A percentile compares a stretch with the other conserved stretches of the same genome.
Evolutionary conservation across 2,329 filamentous ascomycete species (phyloP).

Genomic region (Pleurostoma richardsiae): DNA sequence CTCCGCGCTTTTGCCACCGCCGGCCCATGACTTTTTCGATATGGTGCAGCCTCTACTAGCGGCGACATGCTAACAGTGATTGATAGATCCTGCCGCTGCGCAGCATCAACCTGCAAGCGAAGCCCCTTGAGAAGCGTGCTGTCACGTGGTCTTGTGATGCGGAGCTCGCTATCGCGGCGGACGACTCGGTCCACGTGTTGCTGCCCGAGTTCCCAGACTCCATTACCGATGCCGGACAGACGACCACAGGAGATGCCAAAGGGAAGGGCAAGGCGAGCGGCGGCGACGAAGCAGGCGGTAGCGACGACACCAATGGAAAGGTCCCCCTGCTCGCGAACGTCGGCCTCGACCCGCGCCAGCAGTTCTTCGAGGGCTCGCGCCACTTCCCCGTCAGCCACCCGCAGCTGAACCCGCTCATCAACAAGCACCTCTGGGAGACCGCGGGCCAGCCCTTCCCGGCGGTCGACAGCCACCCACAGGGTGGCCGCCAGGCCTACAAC

Average conservation of each 20-base stretch:
- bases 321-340: conserved; percentile 11
- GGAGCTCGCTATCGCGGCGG: conserved; percentile 51
- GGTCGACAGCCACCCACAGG: conserved; percentile 3
- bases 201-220: conserved; percentile 37
- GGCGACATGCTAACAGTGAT: neutral
- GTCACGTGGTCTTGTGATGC: conserved; percentile 52
- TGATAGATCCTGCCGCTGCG: conserved; percentile 41
- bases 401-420: conserved; percentile 33
- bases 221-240: neutral
- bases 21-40: too few relatives aligned
- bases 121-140: conserved; percentile 26
- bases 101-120: conserved; percentile 18
- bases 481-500: neutral
- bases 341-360: conserved; percentile 12
- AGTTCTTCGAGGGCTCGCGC: conserved; percentile 25
- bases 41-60: too few relatives aligned
- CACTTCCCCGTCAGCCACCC: conserved; percentile 30
- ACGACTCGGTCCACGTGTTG: conserved; percentile 48
- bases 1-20: too few relatives aligned
- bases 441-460: conserved; percentile 27
- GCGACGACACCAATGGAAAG: conserved; percentile 15
- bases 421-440: conserved; percentile 36
- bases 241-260: neutral
- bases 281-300: neutral
- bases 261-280: neutral